Percentiles rank a stretch among this genome's conserved stretches.
These are phyloP conservation scores for Canavalia ensiformis DNA, from an alignment of 306 rosid species.

Conservation along the genomic window DNA sequence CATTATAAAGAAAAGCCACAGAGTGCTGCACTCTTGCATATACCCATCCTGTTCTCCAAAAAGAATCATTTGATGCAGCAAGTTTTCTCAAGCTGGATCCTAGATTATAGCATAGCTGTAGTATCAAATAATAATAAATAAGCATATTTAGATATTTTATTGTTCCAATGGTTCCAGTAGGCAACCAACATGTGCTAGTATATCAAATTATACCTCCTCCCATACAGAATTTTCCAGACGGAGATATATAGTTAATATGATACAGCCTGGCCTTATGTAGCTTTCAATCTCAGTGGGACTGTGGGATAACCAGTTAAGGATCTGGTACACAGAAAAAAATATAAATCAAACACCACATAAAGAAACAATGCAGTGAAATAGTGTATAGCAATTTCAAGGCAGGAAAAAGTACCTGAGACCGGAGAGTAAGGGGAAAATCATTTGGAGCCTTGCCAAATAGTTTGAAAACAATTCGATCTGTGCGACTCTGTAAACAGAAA, in stretches of 20 bases:
- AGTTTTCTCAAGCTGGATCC: conserved; percentile 76
- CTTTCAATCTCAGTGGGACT: conserved; percentile 88
- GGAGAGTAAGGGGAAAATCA: conserved; percentile 76
- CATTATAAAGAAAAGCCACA: conserved; percentile 78
- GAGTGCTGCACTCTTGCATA: conserved; percentile 72
- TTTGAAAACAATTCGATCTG: conserved; percentile 92
- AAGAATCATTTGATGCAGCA: conserved; percentile 65
- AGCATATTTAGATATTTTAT: conserved; percentile 17
- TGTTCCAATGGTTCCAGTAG: conserved; percentile 20
- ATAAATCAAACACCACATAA: conserved; percentile 37
- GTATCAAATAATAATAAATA: conserved; percentile 28
- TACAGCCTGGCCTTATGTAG: conserved; percentile 91
- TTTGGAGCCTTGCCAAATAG: conserved; percentile 95
- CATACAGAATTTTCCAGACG: conserved; percentile 68
- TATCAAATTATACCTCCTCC: conserved; percentile 76
- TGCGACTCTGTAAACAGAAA: conserved; percentile 70
- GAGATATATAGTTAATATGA: conserved; percentile 75
- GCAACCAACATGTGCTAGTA: conserved; percentile 18
- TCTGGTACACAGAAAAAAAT: conserved; percentile 52
- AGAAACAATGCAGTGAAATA: conserved; percentile 39
- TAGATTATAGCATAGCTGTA: conserved; percentile 77
- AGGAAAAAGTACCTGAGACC: conserved; percentile 71
- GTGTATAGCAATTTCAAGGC: conserved; percentile 41
- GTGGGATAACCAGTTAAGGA: conserved; percentile 80
- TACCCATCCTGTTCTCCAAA: conserved; percentile 93